Percentiles rank a stretch among this genome's conserved stretches.
Evolutionary conservation across 202 grass and related monocot species (phyloP).

Genomic region (Setaria italica): DNA sequence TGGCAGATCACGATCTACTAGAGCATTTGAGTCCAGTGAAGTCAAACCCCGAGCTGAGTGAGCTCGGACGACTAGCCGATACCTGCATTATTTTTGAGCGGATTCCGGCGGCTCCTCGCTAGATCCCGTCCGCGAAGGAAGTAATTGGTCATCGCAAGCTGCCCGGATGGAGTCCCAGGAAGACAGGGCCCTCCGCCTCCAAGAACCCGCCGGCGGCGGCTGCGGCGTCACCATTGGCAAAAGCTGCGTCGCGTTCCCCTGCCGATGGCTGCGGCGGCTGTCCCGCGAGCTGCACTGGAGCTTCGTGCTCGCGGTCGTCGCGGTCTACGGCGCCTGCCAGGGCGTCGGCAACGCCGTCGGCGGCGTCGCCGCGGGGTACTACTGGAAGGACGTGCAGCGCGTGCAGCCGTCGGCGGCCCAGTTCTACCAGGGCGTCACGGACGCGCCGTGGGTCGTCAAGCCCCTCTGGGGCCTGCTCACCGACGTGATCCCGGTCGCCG

Average conservation of each 20-base stretch:
- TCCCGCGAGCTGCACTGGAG: slow-evolving; percentile 74
- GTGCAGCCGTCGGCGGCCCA: slow-evolving; percentile 74
- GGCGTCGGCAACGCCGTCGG: slow-evolving; percentile 65
- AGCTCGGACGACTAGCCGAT: background rate
- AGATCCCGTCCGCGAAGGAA: slow-evolving; percentile 28
- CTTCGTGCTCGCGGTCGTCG: slow-evolving; percentile 74
- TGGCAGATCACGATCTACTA: background rate
- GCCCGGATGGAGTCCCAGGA: slow-evolving; percentile 41
- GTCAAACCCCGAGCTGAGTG: background rate
- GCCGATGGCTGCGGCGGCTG: slow-evolving; percentile 56
- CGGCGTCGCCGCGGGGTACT: slow-evolving; percentile 72
- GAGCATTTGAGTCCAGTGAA: background rate
- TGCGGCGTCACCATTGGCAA: background rate
- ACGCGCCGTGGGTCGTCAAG: slow-evolving; percentile 79
- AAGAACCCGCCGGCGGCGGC: slow-evolving; percentile 24
- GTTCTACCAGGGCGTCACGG: slow-evolving; percentile 68
- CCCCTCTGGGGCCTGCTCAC: slow-evolving; percentile 88
- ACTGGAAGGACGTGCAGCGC: slow-evolving; percentile 89
- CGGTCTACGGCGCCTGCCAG: slow-evolving; percentile 75
- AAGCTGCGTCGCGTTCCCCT: slow-evolving; percentile 12
- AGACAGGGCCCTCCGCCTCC: background rate
- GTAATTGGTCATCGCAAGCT: background rate
- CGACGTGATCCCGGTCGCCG: slow-evolving; percentile 65
- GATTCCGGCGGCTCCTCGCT: background rate
- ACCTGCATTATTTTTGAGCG: slow-evolving; percentile 19